A percentile compares a stretch with the other conserved stretches of the same genome.
These are phyloP conservation scores for Backusella australiensis DNA, from an alignment of 192 early-diverging fungal species.

Conservation along the genomic window DNA sequence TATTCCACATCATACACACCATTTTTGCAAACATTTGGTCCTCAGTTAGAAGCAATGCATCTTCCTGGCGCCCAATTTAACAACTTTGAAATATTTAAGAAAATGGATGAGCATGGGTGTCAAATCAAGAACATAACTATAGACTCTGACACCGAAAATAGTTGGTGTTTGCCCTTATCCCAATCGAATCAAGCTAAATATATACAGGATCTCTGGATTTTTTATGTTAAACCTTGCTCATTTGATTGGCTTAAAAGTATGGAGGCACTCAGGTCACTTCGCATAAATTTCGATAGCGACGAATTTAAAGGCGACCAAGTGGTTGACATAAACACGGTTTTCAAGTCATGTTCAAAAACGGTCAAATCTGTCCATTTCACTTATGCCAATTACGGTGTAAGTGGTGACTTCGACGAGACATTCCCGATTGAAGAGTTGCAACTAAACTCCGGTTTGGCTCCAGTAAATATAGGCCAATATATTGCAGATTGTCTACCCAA, in stretches of 20 bases:
- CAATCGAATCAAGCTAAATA: not conserved
- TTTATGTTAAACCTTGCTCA: not conserved
- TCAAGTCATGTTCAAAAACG: not conserved
- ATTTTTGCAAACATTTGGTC: not conserved
- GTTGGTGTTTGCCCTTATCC: not conserved
- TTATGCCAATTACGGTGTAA: not conserved
- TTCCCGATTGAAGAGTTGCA: not conserved
- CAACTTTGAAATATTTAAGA: not conserved
- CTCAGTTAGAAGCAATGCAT: not conserved
- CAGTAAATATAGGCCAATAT: not conserved
- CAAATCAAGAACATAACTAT: not conserved
- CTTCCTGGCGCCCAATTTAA: not conserved
- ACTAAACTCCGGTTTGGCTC: not conserved
- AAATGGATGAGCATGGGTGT: not conserved
- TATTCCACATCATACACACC: not conserved
- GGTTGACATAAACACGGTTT: not conserved
- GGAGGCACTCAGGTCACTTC: not conserved
- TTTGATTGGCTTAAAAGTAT: not conserved
- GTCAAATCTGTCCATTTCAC: not conserved
- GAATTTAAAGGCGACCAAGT: not conserved
- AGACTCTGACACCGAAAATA: not conserved
- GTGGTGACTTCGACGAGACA: not conserved
- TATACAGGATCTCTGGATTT: not conserved
- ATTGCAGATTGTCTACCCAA: not conserved
- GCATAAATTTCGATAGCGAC: not conserved